Conservation (phyloP, 805 yeast species). For the Candida broadrunensis region DNA sequence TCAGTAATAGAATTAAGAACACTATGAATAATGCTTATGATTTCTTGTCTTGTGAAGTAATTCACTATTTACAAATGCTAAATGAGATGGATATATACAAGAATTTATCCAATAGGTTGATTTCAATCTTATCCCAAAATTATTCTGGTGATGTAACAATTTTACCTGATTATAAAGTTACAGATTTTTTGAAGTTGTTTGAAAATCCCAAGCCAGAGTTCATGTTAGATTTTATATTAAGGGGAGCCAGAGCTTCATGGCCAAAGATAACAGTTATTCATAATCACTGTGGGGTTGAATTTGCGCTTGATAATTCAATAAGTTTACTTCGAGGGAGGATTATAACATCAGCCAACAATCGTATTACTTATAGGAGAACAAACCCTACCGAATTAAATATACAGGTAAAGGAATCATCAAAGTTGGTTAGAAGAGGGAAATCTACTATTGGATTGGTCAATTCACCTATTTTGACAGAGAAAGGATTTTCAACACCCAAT, state of each 20-base stretch:
- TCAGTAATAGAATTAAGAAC: constrained; percentile 52
- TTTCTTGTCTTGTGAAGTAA: constrained; percentile 63
- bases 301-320: constrained; percentile 80
- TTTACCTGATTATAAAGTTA: constrained; percentile 65
- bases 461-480: constrained; percentile 16
- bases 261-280: constrained; percentile 81
- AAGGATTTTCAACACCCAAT: constrained; percentile 5
- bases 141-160: constrained; percentile 95
- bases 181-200: constrained; percentile 61
- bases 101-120: constrained; percentile 67
- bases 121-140: constrained; percentile 76
- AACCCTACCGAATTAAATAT: background rate
- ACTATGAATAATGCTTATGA: constrained; percentile 54
- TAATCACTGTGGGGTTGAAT: constrained; percentile 88
- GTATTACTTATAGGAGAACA: constrained; percentile 5
- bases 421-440: background rate
- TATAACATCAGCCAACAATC: constrained; percentile 28
- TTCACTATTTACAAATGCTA: constrained; percentile 71
- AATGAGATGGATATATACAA: constrained; percentile 76
- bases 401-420: background rate
- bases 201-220: constrained; percentile 82
- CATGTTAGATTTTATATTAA: constrained; percentile 60
- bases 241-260: constrained; percentile 95
- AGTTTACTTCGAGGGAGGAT: constrained; percentile 61
- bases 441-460: constrained; percentile 14